A percentile compares a stretch with the other conserved stretches of the same genome.
phyloP scores from a whole-genome alignment of 305 asterid genomes.

The Fraxinus nigra region DNA sequence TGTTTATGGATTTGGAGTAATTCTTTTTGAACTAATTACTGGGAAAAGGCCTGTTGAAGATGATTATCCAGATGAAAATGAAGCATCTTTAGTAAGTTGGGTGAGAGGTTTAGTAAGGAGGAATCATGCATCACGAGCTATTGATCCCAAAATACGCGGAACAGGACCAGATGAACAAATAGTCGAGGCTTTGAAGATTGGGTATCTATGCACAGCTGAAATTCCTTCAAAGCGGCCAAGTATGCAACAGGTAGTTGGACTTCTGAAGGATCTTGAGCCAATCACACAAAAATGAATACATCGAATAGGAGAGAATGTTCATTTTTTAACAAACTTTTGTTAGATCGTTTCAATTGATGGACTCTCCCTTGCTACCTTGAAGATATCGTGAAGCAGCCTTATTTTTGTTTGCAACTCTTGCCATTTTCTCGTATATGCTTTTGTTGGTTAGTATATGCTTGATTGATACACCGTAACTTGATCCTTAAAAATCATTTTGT shows the following conservation, averaged over 20 bases:
- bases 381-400: constrained; percentile 39
- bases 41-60: constrained; percentile 80
- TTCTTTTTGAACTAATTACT: constrained; percentile 77
- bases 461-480: constrained; percentile 8
- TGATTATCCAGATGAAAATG: constrained; percentile 56
- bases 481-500: constrained; percentile 2
- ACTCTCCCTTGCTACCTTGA: constrained; percentile 26
- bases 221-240: constrained; percentile 78
- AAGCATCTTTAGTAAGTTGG: constrained; percentile 62
- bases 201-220: constrained; percentile 92
- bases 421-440: constrained; percentile 15
- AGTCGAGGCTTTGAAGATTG: constrained; percentile 88
- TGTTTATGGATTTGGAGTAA: constrained; percentile 83
- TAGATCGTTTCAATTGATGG: constrained; percentile 20
- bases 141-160: constrained; percentile 75
- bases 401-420: constrained; percentile 30
- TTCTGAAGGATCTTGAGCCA: constrained; percentile 83
- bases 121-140: constrained; percentile 48
- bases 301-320: constrained; percentile 12
- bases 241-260: constrained; percentile 96
- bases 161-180: constrained; percentile 61
- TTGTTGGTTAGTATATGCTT: constrained; percentile 23
- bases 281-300: constrained; percentile 26
- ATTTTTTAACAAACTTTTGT: background rate
- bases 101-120: constrained; percentile 72